Conservation (phyloP, 345 rosid species). For the Rubroshorea leprosula region DNA sequence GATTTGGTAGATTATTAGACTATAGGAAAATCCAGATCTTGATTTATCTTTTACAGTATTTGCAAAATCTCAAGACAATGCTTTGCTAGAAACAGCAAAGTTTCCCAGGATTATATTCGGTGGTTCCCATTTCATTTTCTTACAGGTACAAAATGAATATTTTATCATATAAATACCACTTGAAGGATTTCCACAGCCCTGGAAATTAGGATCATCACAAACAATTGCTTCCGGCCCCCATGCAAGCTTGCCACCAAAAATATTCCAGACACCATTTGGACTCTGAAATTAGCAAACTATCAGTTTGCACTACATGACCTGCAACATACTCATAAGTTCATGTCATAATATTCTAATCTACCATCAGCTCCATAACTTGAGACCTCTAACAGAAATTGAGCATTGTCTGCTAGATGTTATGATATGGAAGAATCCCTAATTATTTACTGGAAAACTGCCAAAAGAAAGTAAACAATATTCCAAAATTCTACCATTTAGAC, state of each 20-base stretch:
- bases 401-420: no score
- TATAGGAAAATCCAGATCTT: no score
- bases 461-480: not conserved
- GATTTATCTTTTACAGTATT: no score
- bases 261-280: slow-evolving; percentile 53
- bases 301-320: slow-evolving; percentile 1
- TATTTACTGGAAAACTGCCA: not conserved
- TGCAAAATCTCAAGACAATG: no score
- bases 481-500: not conserved
- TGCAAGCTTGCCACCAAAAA: slow-evolving; percentile 43
- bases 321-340: slow-evolving; percentile 1
- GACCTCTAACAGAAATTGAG: no score
- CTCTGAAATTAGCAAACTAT: slow-evolving; percentile 26
- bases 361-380: no score
- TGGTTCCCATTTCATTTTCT: no score
- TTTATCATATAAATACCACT: slow-evolving; percentile 27
- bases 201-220: slow-evolving; percentile 50
- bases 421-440: no score
- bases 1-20: no score
- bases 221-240: slow-evolving; percentile 57
- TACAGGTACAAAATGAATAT: no score
- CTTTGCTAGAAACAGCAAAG: no score
- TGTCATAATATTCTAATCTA: not conserved
- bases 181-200: slow-evolving; percentile 47
- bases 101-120: no score